Evolutionary conservation across 176 grass and related monocot genomes (phyloP).

Genomic region (Dendrocalamus sinicus): DNA sequence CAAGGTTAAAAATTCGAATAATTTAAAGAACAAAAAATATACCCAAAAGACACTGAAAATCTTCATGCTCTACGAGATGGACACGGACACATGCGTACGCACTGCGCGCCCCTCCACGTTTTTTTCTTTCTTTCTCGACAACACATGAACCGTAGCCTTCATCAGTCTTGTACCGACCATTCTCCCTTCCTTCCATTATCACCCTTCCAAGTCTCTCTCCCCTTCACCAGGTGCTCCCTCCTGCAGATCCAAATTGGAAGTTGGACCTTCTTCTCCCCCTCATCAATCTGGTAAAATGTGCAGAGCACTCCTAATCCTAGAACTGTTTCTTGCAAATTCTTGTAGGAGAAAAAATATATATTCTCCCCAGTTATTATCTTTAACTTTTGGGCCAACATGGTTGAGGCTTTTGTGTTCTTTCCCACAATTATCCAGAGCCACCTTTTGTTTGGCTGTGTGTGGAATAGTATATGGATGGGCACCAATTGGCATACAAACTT

Average conservation of each 20-base stretch:
- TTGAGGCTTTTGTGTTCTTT: slow-evolving; percentile 42
- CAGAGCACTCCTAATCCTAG: not conserved
- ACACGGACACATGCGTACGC: slow-evolving; percentile 10
- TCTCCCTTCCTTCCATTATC: slow-evolving; percentile 4
- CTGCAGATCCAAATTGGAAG: slow-evolving; percentile 52
- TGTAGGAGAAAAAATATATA: not conserved
- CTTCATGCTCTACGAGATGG: no score
- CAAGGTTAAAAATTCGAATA: no score
- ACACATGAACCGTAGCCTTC: slow-evolving; percentile 22
- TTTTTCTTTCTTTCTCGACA: slow-evolving; percentile 20
- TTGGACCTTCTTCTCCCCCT: slow-evolving; percentile 31
- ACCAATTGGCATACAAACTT: slow-evolving; percentile 39
- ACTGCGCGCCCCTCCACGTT: not conserved
- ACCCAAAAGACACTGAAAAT: no score
- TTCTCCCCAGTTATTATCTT: slow-evolving; percentile 5
- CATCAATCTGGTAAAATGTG: slow-evolving; percentile 41
- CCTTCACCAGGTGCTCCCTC: slow-evolving; percentile 33
- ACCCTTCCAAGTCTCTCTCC: slow-evolving; percentile 37
- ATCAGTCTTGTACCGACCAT: slow-evolving; percentile 24
- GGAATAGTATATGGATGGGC: slow-evolving; percentile 21
- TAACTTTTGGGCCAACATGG: slow-evolving; percentile 24
- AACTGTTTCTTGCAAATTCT: slow-evolving; percentile 26
- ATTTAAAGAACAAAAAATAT: no score
- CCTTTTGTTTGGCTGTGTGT: slow-evolving; percentile 31
- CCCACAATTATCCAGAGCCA: slow-evolving; percentile 35